Percentiles rank a stretch among this genome's conserved stretches.
These are phyloP conservation scores for Metarhizium guizhouense DNA, from an alignment of 2,329 filamentous ascomycete genomes.

Conservation along the genomic window DNA sequence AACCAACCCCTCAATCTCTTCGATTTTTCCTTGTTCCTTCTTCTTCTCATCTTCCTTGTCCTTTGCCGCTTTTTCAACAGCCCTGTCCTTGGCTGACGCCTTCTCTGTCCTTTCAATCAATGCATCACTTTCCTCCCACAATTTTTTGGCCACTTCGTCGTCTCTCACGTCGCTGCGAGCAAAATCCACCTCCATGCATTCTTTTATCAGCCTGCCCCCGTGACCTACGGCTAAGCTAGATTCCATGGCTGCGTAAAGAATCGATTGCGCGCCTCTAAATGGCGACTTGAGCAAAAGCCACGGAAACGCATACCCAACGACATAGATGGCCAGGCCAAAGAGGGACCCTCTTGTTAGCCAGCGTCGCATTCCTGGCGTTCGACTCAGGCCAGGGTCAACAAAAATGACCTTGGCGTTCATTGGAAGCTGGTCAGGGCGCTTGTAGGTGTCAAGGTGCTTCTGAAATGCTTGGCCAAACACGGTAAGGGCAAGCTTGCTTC, in stretches of 20 bases:
- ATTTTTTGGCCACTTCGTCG: slow-evolving; percentile 68
- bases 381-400: slow-evolving; percentile 75
- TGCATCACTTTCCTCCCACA: slow-evolving; percentile 85
- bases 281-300: slow-evolving; percentile 87
- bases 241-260: slow-evolving; percentile 83
- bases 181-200: slow-evolving; percentile 70
- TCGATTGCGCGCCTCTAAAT: slow-evolving; percentile 73
- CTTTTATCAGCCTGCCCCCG: slow-evolving; percentile 74
- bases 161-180: slow-evolving; percentile 66
- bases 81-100: slow-evolving; percentile 53
- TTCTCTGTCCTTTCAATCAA: slow-evolving; percentile 78
- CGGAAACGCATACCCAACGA: slow-evolving; percentile 68
- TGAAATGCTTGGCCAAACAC: slow-evolving; percentile 86
- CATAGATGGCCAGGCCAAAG: slow-evolving; percentile 68
- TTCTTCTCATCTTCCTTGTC: slow-evolving; percentile 23
- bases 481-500: slow-evolving; percentile 72
- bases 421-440: slow-evolving; percentile 73
- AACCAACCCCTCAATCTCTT: slow-evolving; percentile 29
- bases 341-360: slow-evolving; percentile 83
- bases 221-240: slow-evolving; percentile 52
- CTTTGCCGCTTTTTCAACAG: slow-evolving; percentile 29
- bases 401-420: slow-evolving; percentile 77
- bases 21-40: slow-evolving; percentile 22
- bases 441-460: slow-evolving; percentile 79
- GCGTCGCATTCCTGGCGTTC: slow-evolving; percentile 79